Percentiles rank a stretch among this genome's conserved stretches.
Evolutionary conservation across 2,329 filamentous ascomycete genomes (phyloP).

Genomic region (Cordyceps cicadae): DNA sequence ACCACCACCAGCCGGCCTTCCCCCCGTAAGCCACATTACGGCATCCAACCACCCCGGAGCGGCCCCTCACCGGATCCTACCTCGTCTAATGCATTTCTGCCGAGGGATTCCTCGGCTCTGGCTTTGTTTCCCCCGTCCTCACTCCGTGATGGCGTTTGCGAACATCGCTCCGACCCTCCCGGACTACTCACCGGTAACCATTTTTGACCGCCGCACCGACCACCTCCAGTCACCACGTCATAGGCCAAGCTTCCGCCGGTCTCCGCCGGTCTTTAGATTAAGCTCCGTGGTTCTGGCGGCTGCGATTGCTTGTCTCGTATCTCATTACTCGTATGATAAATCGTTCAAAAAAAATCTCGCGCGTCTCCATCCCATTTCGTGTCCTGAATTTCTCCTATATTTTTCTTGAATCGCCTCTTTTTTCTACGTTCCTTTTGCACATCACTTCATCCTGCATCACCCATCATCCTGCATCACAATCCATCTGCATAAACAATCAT

Average conservation of each 20-base stretch:
- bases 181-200: background rate
- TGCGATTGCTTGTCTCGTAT: conserved; percentile 2
- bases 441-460: background rate
- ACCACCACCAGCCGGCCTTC: background rate
- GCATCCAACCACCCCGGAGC: background rate
- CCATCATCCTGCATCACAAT: background rate
- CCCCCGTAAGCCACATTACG: background rate
- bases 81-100: background rate
- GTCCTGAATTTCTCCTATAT: background rate
- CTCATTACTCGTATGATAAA: background rate
- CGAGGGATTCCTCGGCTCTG: background rate
- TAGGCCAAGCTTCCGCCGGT: background rate
- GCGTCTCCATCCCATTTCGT: background rate
- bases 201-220: background rate
- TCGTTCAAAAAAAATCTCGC: background rate
- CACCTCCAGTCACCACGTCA: background rate
- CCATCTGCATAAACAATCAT: background rate
- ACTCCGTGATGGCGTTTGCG: background rate
- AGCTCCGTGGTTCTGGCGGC: background rate
- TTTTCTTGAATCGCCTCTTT: background rate
- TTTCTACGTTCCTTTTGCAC: background rate
- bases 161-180: background rate
- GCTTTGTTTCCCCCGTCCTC: background rate
- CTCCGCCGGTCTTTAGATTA: background rate
- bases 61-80: background rate